A percentile compares a stretch with the other conserved stretches of the same genome.
phyloP scores from a whole-genome alignment of 495 filamentous ascomycete genomes.

The Penicillium cinerascens region DNA sequence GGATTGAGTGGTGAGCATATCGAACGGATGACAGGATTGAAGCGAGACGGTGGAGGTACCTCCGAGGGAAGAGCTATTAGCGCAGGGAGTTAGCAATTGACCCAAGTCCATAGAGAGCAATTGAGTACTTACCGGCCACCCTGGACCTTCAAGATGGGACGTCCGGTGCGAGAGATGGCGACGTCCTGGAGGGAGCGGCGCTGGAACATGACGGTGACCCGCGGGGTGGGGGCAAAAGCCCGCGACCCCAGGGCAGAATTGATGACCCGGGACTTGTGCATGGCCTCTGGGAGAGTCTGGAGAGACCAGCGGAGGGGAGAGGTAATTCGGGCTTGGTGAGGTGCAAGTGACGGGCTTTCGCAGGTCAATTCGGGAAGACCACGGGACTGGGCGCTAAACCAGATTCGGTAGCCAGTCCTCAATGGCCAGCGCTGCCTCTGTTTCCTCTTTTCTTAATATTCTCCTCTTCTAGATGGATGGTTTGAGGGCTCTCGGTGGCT shows the following conservation, averaged over 20 bases:
- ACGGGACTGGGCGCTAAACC: conserved; percentile 45
- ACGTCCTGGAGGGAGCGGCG: conserved; percentile 69
- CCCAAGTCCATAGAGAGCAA: conserved; percentile 1
- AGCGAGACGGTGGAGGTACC: conserved; percentile 50
- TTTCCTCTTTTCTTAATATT: neutral
- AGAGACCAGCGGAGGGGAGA: conserved; percentile 34
- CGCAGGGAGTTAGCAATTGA: conserved; percentile 23
- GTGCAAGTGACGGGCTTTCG: conserved; percentile 31
- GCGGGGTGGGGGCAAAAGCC: conserved; percentile 40
- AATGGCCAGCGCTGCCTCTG: neutral
- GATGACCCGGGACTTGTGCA: conserved; percentile 51
- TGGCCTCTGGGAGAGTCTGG: conserved; percentile 38
- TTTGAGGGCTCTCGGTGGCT: neutral
- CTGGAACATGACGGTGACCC: conserved; percentile 42
- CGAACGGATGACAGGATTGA: conserved; percentile 15
- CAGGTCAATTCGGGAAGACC: conserved; percentile 34
- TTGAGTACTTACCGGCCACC: conserved; percentile 70
- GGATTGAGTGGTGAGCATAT: conserved; percentile 25
- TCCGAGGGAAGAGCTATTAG: conserved; percentile 72
- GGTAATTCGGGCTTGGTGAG: conserved; percentile 32
- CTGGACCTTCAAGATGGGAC: conserved; percentile 75
- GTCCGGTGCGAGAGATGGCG: conserved; percentile 79
- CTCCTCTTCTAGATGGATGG: neutral
- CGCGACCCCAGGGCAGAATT: conserved; percentile 44
- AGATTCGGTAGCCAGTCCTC: conserved; percentile 21